These are phyloP conservation scores for Candida morakotiae DNA, from an alignment of 805 yeast species.

Conservation along the genomic window DNA sequence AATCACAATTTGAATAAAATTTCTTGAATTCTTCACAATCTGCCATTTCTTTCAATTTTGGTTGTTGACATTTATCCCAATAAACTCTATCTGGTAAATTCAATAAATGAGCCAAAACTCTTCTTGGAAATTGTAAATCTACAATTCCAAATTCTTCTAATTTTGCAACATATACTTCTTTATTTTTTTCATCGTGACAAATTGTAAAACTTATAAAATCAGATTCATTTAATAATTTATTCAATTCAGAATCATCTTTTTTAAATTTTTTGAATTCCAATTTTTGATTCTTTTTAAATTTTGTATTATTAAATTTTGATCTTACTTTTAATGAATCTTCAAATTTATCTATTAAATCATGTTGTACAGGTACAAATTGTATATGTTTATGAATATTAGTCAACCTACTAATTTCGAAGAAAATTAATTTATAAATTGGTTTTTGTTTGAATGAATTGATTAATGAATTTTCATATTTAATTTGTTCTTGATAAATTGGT, in stretches of 20 bases:
- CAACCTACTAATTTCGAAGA: constrained; percentile 65
- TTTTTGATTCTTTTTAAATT: constrained; percentile 35
- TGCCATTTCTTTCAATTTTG: constrained; percentile 52
- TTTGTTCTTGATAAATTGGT: constrained; percentile 38
- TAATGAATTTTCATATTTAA: constrained; percentile 44
- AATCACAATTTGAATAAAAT: constrained; percentile 51
- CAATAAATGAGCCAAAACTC: constrained; percentile 65
- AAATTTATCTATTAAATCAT: constrained; percentile 40
- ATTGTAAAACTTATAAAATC: constrained; percentile 36
- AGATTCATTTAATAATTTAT: constrained; percentile 21
- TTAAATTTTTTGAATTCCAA: constrained; percentile 38
- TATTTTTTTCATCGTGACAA: constrained; percentile 17
- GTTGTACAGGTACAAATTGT: constrained; percentile 71
- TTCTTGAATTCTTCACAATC: constrained; percentile 65
- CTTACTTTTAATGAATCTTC: constrained; percentile 43
- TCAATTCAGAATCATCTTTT: constrained; percentile 16
- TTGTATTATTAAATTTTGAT: constrained; percentile 42
- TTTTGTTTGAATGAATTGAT: constrained; percentile 42
- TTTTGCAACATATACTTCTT: constrained; percentile 15
- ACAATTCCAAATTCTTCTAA: constrained; percentile 34
- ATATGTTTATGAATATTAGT: constrained; percentile 71
- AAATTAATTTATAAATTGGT: constrained; percentile 48
- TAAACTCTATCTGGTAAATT: constrained; percentile 57
- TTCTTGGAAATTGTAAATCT: constrained; percentile 82
- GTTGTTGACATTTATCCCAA: constrained; percentile 78